Conservation (phyloP, 225 moss, liverwort and hornwort species). For the Bryoerythrophyllum caledonicum region DNA sequence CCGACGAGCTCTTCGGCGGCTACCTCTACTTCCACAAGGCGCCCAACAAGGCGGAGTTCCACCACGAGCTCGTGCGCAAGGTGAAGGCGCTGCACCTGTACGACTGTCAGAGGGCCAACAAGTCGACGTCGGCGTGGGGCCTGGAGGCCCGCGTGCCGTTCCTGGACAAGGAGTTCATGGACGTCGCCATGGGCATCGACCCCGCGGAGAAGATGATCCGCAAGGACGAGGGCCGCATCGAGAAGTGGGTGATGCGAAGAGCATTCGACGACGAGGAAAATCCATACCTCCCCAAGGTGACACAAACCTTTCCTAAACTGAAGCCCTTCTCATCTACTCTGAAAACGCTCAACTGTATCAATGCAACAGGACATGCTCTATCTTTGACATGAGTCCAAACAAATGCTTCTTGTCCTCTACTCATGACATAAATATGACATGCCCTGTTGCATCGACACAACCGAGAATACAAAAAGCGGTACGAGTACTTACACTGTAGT, state of each 20-base stretch:
- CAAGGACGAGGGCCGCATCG: slow-evolving; percentile 63
- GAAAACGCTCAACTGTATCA: too few relatives aligned
- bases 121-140: slow-evolving; percentile 90
- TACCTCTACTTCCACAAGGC: slow-evolving; percentile 96
- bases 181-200: slow-evolving; percentile 76
- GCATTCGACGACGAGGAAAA: slow-evolving; percentile 73
- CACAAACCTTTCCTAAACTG: neutral
- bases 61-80: slow-evolving; percentile 78
- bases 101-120: slow-evolving; percentile 89
- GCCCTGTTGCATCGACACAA: too few relatives aligned
- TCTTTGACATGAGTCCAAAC: too few relatives aligned
- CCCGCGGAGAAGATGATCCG: slow-evolving; percentile 87
- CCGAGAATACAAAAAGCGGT: too few relatives aligned
- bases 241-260: slow-evolving; percentile 65
- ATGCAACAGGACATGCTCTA: too few relatives aligned
- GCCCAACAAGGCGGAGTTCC: slow-evolving; percentile 85
- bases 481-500: too few relatives aligned
- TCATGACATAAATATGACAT: too few relatives aligned
- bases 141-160: slow-evolving; percentile 88
- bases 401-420: too few relatives aligned
- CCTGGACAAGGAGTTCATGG: slow-evolving; percentile 77
- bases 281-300: slow-evolving; percentile 74
- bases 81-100: slow-evolving; percentile 81
- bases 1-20: slow-evolving; percentile 88
- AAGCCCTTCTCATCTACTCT: too few relatives aligned